Evolutionary conservation across 352 stramenopile genomes (phyloP).

Genomic region (Peronospora belbahrii): DNA sequence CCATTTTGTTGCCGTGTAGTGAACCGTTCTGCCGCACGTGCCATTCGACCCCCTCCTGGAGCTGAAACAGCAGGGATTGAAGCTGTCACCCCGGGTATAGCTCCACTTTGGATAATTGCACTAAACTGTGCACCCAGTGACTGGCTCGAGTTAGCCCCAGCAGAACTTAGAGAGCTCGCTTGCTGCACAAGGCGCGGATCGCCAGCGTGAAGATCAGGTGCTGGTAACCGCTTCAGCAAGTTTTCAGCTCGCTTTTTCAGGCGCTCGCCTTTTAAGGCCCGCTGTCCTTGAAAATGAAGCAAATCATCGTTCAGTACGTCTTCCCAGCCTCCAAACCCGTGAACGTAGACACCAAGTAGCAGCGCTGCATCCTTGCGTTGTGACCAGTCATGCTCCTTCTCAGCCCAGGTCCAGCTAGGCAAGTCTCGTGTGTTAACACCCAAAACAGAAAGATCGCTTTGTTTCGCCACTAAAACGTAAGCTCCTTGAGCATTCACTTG

Average conservation of each 20-base stretch:
- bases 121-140: constrained; percentile 64
- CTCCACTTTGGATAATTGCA: constrained; percentile 62
- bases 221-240: constrained; percentile 61
- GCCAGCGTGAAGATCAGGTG: constrained; percentile 41
- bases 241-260: constrained; percentile 83
- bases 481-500: constrained; percentile 42
- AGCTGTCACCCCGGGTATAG: constrained; percentile 26
- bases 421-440: constrained; percentile 56
- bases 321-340: constrained; percentile 82
- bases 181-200: constrained; percentile 59
- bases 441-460: constrained; percentile 56
- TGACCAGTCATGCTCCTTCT: constrained; percentile 80
- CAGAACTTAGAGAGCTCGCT: constrained; percentile 32
- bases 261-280: constrained; percentile 72
- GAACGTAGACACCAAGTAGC: constrained; percentile 75
- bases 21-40: constrained; percentile 55
- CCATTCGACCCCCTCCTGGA: constrained; percentile 49
- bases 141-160: constrained; percentile 36
- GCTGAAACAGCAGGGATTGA: constrained; percentile 12
- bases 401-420: constrained; percentile 60
- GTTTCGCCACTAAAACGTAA: constrained; percentile 66
- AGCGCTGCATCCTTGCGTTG: constrained; percentile 70
- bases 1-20: constrained; percentile 39
- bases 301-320: constrained; percentile 80
- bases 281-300: constrained; percentile 71